Base-by-base conservation (phyloP, 305 asterid species). In the Fraxinus platypoda region DNA sequence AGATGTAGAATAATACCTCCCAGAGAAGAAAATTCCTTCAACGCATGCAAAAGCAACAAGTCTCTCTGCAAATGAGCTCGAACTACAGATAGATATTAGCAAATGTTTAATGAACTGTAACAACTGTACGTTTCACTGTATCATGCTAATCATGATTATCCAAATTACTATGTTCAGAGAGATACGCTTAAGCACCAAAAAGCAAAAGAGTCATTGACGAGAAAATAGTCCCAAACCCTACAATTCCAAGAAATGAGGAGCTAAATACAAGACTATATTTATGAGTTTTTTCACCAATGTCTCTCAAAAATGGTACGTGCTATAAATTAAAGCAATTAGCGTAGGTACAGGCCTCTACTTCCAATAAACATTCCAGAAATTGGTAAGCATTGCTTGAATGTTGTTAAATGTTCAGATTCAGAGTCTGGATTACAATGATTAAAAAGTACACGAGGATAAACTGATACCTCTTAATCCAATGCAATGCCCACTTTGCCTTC, bases 1-100 rank as follows among this genome's bases (percentile, higher is more conserved):
- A 54, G 64, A 8, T 62, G 59, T 77, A 35, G 79, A 12, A 79
- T 23, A 21, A 75, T 89, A 92, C 96, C 94, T 93, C 78, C 97
- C 95, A 2, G 93, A 92, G 90, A 92, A 93, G 90, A 92, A 93
- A 84, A 91, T 93, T 85, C 98, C 97, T 87, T 93, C 98, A 8
- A 91, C 88, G 75, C 98, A 91, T 62, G 98, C 95, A 84, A 93
- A 90, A 64, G 97, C 98, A 17, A 93, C 87, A 8, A 93, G 90
- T 75, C 98, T 90, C 89, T 93, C 97, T 3, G 93, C 93, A 82
- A 93, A 93, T 30, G 94, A 84, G 83, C 86, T 83, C 15, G 95
- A 89, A 84, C 97, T 91, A 87, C 90, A 84, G 8, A 59, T 75
- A 17, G 78, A 75, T 19, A 19, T 75, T 23, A 41, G 79, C 23